These are phyloP conservation scores for Pseudopediastrum boryanum DNA, from an alignment of 139 green algal genomes.

Conservation along the genomic window DNA sequence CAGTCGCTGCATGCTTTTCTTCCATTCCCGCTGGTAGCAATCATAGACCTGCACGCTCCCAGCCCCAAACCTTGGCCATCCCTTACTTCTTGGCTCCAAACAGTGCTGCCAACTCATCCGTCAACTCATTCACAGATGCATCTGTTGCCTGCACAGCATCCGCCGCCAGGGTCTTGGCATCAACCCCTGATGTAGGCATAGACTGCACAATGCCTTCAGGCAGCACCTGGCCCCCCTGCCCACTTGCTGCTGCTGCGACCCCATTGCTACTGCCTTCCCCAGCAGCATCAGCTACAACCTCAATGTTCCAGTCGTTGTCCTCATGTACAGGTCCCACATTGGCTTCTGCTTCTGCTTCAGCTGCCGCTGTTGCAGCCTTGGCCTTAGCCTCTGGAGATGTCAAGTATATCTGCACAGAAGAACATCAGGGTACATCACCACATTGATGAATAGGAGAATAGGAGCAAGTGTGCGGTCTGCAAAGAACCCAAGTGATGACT, in stretches of 20 bases:
- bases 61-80: too few relatives aligned
- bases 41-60: too few relatives aligned
- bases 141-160: slow-evolving; percentile 55
- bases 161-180: slow-evolving; percentile 47
- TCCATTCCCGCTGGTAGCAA: too few relatives aligned
- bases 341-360: slow-evolving; percentile 39
- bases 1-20: too few relatives aligned
- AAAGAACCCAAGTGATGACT: too few relatives aligned
- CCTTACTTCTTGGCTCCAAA: too few relatives aligned
- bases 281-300: slow-evolving; percentile 48
- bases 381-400: slow-evolving; percentile 47
- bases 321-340: slow-evolving; percentile 73
- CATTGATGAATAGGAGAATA: too few relatives aligned
- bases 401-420: too few relatives aligned
- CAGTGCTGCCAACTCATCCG: too few relatives aligned
- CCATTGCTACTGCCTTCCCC: too few relatives aligned
- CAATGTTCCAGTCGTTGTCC: slow-evolving; percentile 92
- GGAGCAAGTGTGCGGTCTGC: too few relatives aligned
- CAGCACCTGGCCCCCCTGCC: slow-evolving; percentile 24
- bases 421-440: too few relatives aligned
- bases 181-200: slow-evolving; percentile 53
- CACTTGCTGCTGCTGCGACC: neutral
- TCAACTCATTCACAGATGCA: slow-evolving; percentile 72
- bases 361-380: slow-evolving; percentile 45
- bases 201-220: slow-evolving; percentile 67